These are phyloP conservation scores for Ichthyophthirius multifiliis DNA, from an alignment of 169 alveolate species.

Conservation along the genomic window DNA sequence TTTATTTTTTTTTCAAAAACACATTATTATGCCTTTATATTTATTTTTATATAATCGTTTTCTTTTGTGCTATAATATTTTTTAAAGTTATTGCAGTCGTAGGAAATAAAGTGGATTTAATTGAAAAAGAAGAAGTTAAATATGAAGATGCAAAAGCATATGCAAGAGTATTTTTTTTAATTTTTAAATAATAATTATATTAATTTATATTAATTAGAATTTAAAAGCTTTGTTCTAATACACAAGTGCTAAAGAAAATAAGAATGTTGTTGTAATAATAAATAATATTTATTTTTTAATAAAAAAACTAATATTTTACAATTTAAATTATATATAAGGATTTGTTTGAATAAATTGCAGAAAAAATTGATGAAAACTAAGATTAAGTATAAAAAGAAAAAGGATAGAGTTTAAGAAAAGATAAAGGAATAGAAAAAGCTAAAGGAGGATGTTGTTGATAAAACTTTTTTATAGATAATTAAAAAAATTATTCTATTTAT, in stretches of 20 bases:
- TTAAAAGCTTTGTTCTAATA: slow-evolving; percentile 2
- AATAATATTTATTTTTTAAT: not conserved
- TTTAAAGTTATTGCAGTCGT: slow-evolving; percentile 25
- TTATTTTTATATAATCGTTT: not conserved
- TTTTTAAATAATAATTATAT: no score
- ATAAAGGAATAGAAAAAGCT: slow-evolving; percentile 2
- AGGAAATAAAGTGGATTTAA: slow-evolving; percentile 36
- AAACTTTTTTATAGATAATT: slow-evolving; percentile 66
- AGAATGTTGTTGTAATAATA: slow-evolving; percentile 1
- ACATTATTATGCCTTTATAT: not conserved
- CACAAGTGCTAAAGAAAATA: slow-evolving; percentile 10
- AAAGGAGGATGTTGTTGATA: not conserved
- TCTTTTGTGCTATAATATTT: not conserved
- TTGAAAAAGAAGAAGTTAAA: slow-evolving; percentile 33
- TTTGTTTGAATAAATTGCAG: not conserved
- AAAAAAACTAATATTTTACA: not conserved
- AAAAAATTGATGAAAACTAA: not conserved
- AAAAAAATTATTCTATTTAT: no score
- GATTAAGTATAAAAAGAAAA: not conserved
- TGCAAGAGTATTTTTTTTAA: slow-evolving; percentile 16
- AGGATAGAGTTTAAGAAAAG: no score
- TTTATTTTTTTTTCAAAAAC: not conserved
- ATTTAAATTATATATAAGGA: not conserved
- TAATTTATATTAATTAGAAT: not conserved
- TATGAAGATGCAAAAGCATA: slow-evolving; percentile 38